phyloP scores from a whole-genome alignment of 257 asterid species.

The Lavandula angustifolia region DNA sequence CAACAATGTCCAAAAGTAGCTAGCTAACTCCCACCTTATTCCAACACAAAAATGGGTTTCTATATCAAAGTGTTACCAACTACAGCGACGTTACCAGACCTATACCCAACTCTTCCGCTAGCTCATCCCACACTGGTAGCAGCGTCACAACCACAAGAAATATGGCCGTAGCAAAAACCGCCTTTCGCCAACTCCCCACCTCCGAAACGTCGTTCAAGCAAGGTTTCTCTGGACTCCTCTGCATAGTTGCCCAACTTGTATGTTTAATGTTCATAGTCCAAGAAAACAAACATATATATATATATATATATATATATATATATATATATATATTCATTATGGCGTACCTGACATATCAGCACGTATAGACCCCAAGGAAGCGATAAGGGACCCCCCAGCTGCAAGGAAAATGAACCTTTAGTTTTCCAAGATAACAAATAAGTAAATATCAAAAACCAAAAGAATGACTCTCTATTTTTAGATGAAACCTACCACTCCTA shows the following conservation, averaged over 20 bases:
- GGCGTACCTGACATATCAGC: slow-evolving; percentile 85
- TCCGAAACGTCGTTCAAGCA: slow-evolving; percentile 95
- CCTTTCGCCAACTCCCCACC: slow-evolving; percentile 84
- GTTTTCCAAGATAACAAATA: neutral
- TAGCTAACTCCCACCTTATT: slow-evolving; percentile 19
- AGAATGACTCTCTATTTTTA: neutral
- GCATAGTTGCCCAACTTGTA: slow-evolving; percentile 25
- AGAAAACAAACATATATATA: slow-evolving; percentile 4
- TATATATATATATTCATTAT: slow-evolving; percentile 1
- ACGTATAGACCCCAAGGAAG: slow-evolving; percentile 99
- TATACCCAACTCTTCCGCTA: slow-evolving; percentile 92
- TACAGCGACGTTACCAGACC: slow-evolving; percentile 69
- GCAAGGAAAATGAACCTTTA: slow-evolving; percentile 33
- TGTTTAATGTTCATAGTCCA: neutral
- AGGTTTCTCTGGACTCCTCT: slow-evolving; percentile 92
- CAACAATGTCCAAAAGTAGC: neutral
- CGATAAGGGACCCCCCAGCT: slow-evolving; percentile 95
- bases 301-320: slow-evolving; percentile 12
- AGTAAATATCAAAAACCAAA: neutral
- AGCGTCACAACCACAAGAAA: slow-evolving; percentile 74
- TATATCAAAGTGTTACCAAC: slow-evolving; percentile 24
- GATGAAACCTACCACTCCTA: slow-evolving; percentile 63
- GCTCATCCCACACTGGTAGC: slow-evolving; percentile 96
- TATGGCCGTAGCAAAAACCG: slow-evolving; percentile 44
- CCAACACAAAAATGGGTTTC: slow-evolving; percentile 45